These are phyloP conservation scores for Sarocladium oryzae DNA, from an alignment of 2,329 filamentous ascomycete genomes.

Conservation along the genomic window DNA sequence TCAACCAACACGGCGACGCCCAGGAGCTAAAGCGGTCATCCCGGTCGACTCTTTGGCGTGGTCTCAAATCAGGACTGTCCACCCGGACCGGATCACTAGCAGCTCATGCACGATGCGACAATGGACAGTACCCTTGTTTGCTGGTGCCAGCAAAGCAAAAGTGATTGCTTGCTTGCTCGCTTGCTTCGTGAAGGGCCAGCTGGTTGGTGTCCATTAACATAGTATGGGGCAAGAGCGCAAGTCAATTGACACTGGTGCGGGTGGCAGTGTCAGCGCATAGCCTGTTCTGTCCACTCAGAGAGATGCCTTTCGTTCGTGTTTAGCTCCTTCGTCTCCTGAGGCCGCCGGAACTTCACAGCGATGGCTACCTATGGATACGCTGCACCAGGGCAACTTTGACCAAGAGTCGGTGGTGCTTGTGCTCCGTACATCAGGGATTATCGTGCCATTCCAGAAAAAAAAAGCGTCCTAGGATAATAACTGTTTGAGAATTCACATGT, in stretches of 20 bases:
- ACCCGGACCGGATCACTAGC: background rate
- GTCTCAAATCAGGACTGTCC: background rate
- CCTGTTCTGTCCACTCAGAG: too few relatives aligned
- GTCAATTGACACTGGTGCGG: too few relatives aligned
- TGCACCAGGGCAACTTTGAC: too few relatives aligned
- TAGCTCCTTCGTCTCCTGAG: too few relatives aligned
- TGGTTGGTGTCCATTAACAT: too few relatives aligned
- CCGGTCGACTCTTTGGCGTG: background rate
- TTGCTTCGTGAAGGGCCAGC: background rate
- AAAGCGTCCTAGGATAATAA: background rate
- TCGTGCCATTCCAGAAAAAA: background rate
- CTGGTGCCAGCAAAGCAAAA: slow-evolving; percentile 14
- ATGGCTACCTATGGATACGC: too few relatives aligned
- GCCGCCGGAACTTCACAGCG: background rate
- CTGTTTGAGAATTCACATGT: background rate
- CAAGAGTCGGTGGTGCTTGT: too few relatives aligned
- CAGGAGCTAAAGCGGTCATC: slow-evolving; percentile 6
- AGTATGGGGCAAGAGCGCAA: too few relatives aligned
- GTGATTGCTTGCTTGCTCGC: background rate
- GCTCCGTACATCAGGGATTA: background rate
- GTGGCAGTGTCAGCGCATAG: too few relatives aligned
- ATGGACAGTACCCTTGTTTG: slow-evolving; percentile 9
- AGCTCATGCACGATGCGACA: background rate
- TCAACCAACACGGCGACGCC: background rate
- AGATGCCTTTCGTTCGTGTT: too few relatives aligned